Percentiles rank a stretch among this genome's conserved stretches.
phyloP scores from a whole-genome alignment of 768 basidiomycete species.

The Pisolithus albus region DNA sequence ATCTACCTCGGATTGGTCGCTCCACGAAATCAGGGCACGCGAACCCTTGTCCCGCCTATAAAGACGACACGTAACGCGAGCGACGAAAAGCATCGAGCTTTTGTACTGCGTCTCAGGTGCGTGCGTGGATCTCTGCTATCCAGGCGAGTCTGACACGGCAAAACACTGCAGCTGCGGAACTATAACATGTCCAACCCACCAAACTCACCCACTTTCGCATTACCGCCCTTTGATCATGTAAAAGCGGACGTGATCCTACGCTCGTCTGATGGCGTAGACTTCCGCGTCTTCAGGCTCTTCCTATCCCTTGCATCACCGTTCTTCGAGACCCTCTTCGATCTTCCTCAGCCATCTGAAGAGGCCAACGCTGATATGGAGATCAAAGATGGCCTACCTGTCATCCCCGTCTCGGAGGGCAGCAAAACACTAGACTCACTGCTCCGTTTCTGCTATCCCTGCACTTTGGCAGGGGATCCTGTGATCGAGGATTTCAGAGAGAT shows the following conservation, averaged over 20 bases:
- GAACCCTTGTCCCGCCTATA: too few relatives aligned
- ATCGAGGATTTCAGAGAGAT: conserved; percentile 7
- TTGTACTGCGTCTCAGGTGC: too few relatives aligned
- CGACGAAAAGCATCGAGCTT: too few relatives aligned
- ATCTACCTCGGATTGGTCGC: too few relatives aligned
- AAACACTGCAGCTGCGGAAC: not conserved
- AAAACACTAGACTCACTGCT: conserved; percentile 20
- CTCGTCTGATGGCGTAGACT: conserved; percentile 24
- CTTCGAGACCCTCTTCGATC: conserved; percentile 28
- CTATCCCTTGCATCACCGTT: conserved; percentile 29
- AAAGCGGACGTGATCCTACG: conserved; percentile 20
- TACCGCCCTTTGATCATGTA: conserved; percentile 17
- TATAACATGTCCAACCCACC: not conserved
- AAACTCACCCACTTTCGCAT: conserved; percentile 4
- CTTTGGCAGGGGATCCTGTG: conserved; percentile 12
- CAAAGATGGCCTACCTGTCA: conserved; percentile 15
- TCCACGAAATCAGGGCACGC: too few relatives aligned
- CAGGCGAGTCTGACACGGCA: not conserved
- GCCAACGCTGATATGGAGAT: conserved; percentile 3
- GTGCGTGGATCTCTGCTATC: too few relatives aligned
- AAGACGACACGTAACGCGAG: too few relatives aligned
- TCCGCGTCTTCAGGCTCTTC: conserved; percentile 27
- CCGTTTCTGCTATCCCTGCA: conserved; percentile 23
- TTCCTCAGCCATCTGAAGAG: conserved; percentile 19
- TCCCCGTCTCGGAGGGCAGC: conserved; percentile 14